Percentiles rank a stretch among this genome's conserved stretches.
Conservation (phyloP, 176 grass and related monocot species). For the Elaeis guineensis region DNA sequence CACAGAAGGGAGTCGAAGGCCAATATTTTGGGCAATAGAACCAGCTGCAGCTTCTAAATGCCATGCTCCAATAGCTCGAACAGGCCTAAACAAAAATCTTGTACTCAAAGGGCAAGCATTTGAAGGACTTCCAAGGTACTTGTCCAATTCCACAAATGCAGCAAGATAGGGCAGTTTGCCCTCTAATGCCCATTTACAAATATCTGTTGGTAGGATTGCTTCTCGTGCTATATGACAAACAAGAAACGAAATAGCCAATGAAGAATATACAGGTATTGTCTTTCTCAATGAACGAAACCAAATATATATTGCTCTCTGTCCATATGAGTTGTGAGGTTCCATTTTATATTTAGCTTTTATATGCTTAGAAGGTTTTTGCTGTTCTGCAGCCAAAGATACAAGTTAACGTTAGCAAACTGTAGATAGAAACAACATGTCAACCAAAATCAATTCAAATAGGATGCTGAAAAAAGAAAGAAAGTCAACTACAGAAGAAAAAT, state of each 20-base stretch:
- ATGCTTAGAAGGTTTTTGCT: conserved; percentile 9
- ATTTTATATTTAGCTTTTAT: conserved; percentile 12
- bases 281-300: conserved; percentile 51
- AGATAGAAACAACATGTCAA: too few relatives aligned
- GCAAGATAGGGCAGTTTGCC: conserved; percentile 68
- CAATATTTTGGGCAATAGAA: conserved; percentile 54
- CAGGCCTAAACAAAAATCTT: conserved; percentile 60
- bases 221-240: conserved; percentile 68
- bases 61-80: conserved; percentile 57
- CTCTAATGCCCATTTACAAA: conserved; percentile 59
- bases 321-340: conserved; percentile 19
- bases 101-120: conserved; percentile 43
- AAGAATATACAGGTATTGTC: conserved; percentile 65
- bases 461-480: too few relatives aligned
- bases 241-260: conserved; percentile 61
- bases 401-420: too few relatives aligned
- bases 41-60: conserved; percentile 58
- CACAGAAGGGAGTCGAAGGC: conserved; percentile 55
- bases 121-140: conserved; percentile 36
- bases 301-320: conserved; percentile 23
- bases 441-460: too few relatives aligned
- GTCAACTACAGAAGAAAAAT: too few relatives aligned
- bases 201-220: conserved; percentile 62
- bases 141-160: conserved; percentile 49
- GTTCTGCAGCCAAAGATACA: conserved; percentile 19